These are phyloP conservation scores for Mycena filopes DNA, from an alignment of 768 basidiomycete genomes.

Conservation along the genomic window DNA sequence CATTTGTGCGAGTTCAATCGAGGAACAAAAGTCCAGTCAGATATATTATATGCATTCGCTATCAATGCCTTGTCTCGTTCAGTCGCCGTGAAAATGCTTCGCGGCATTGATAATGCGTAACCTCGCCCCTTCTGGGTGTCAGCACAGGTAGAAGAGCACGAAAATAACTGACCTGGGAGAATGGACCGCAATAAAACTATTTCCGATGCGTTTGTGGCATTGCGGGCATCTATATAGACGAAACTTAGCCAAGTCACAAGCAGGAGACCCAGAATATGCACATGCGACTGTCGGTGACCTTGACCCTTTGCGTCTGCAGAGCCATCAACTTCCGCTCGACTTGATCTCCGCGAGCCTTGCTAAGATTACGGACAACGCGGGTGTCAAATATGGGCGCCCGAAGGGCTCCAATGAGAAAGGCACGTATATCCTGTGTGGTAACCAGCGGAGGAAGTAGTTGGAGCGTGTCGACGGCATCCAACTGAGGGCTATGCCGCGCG, in stretches of 20 bases:
- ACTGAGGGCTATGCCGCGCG: constrained; percentile 79
- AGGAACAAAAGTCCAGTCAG: not conserved
- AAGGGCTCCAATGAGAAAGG: too few relatives aligned
- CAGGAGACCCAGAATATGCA: too few relatives aligned
- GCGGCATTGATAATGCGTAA: constrained; percentile 96
- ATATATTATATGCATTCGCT: not conserved
- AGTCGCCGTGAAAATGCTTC: constrained; percentile 79
- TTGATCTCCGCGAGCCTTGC: constrained; percentile 61
- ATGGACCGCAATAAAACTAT: constrained; percentile 94
- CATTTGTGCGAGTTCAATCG: too few relatives aligned
- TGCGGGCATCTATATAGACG: constrained; percentile 80
- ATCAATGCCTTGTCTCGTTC: constrained; percentile 50
- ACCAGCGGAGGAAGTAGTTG: constrained; percentile 91
- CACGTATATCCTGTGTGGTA: too few relatives aligned
- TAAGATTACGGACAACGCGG: constrained; percentile 74
- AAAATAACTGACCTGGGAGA: constrained; percentile 57
- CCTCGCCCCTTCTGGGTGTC: constrained; percentile 77
- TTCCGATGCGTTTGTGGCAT: constrained; percentile 93
- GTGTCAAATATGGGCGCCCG: constrained; percentile 77
- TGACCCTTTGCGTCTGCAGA: constrained; percentile 84
- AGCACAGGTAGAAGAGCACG: not conserved
- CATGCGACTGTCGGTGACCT: too few relatives aligned
- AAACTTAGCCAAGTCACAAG: constrained; percentile 15
- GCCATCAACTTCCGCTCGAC: constrained; percentile 76
- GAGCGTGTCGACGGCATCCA: constrained; percentile 86